phyloP scores from a whole-genome alignment of 768 basidiomycete genomes.

The Hericium erinaceus region DNA sequence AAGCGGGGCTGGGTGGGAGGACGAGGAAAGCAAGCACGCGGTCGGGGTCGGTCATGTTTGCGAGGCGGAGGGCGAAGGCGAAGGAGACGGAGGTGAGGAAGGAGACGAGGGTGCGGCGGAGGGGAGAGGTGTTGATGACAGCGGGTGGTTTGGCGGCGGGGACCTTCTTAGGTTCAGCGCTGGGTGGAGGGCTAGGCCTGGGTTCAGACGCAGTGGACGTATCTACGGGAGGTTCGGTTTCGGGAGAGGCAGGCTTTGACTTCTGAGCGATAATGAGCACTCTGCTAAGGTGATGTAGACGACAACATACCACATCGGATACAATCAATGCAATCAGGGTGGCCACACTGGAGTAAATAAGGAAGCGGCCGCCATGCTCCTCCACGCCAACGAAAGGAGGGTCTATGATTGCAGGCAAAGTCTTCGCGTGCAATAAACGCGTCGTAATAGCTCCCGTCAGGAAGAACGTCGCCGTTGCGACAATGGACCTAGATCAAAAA shows the following conservation, averaged over 20 bases:
- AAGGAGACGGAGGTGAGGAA: conserved; percentile 40
- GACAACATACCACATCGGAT: no score
- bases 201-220: no score
- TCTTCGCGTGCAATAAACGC: conserved; percentile 25
- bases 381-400: conserved; percentile 15
- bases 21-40: conserved; percentile 45
- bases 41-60: conserved; percentile 39
- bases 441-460: conserved; percentile 38
- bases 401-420: conserved; percentile 21
- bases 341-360: conserved; percentile 18
- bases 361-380: conserved; percentile 18
- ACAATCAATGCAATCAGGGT: conserved; percentile 1
- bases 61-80: conserved; percentile 43
- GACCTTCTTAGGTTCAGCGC: background rate
- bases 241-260: no score
- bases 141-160: no score
- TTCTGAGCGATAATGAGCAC: no score
- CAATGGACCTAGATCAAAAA: conserved; percentile 33
- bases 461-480: conserved; percentile 46
- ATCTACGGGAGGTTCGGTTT: no score
- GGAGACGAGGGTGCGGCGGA: conserved; percentile 23
- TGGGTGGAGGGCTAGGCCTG: no score
- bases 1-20: conserved; percentile 38
- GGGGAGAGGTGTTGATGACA: background rate
- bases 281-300: no score